Conservation (phyloP, 768 basidiomycete genomes). For the Mycena floridula region DNA sequence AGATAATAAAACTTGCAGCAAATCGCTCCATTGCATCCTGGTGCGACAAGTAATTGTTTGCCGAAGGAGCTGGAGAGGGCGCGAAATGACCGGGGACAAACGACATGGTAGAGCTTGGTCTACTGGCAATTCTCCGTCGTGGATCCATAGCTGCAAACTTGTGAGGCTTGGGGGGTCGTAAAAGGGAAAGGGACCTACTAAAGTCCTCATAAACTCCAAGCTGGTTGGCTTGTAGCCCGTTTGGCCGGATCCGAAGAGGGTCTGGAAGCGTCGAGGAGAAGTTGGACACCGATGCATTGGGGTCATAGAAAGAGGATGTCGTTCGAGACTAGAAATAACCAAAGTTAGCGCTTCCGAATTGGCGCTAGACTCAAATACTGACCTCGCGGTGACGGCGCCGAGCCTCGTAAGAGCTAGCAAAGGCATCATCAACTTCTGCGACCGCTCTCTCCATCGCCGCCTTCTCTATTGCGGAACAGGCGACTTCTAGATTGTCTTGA, state of each 20-base stretch:
- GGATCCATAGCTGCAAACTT: conserved; percentile 45
- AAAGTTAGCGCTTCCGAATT: not conserved
- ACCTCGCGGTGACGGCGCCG: conserved; percentile 87
- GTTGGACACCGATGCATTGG: conserved; percentile 60
- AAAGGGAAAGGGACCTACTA: conserved; percentile 33
- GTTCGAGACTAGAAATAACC: conserved; percentile 44
- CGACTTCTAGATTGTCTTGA: conserved; percentile 88
- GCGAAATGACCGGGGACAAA: conserved; percentile 50
- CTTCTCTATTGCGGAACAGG: conserved; percentile 92
- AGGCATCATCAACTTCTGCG: conserved; percentile 87
- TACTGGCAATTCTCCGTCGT: conserved; percentile 52
- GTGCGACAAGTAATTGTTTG: conserved; percentile 46
- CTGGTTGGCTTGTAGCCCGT: conserved; percentile 79
- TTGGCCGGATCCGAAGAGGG: conserved; percentile 76
- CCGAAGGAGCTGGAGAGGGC: conserved; percentile 55
- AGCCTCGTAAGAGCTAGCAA: conserved; percentile 73
- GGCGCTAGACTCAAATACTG: conserved; percentile 16
- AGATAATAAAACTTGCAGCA: conserved; percentile 37
- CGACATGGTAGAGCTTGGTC: conserved; percentile 67
- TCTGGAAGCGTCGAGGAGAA: conserved; percentile 79
- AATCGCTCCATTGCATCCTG: conserved; percentile 90
- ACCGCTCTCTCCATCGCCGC: conserved; percentile 96
- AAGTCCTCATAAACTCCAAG: conserved; percentile 94
- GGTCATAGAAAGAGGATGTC: conserved; percentile 86
- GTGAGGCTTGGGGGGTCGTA: conserved; percentile 3